Percentiles rank a stretch among this genome's conserved stretches.
Conservation (phyloP, 2,329 filamentous ascomycete genomes). For the Colletotrichum karsti region DNA sequence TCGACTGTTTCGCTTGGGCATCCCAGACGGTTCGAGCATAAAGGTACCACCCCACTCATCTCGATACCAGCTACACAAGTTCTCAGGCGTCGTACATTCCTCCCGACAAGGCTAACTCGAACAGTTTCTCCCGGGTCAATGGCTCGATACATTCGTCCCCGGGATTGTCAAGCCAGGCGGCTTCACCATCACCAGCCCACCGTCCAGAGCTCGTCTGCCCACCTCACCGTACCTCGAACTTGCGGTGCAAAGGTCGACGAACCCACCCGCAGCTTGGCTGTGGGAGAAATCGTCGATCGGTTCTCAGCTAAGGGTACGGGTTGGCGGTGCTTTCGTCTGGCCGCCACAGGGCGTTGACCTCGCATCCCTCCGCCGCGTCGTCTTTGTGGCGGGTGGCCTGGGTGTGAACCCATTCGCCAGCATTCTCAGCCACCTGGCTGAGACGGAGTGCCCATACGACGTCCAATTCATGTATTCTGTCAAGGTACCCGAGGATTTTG, state of each 20-base stretch:
- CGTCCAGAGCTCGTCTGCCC: constrained; percentile 55
- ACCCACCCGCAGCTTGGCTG: constrained; percentile 80
- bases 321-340: constrained; percentile 85
- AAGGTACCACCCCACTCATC: constrained; percentile 48
- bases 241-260: constrained; percentile 77
- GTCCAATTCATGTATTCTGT: constrained; percentile 73
- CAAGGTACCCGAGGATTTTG: constrained; percentile 39
- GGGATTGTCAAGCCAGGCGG: constrained; percentile 76
- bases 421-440: constrained; percentile 70
- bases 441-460: constrained; percentile 42
- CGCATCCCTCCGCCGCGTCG: constrained; percentile 61
- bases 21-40: constrained; percentile 56
- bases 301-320: constrained; percentile 70
- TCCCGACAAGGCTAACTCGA: constrained; percentile 29
- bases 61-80: neutral
- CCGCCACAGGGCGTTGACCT: constrained; percentile 59
- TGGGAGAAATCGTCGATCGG: constrained; percentile 61
- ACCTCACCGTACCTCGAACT: constrained; percentile 72
- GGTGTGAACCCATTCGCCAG: constrained; percentile 85
- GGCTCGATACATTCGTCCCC: constrained; percentile 85
- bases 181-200: constrained; percentile 87
- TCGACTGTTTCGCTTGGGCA: constrained; percentile 71
- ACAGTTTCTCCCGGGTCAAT: constrained; percentile 84
- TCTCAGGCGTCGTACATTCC: neutral
- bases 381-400: constrained; percentile 84